phyloP scores from a whole-genome alignment of 495 filamentous ascomycete genomes.

The Tuber calosporum region DNA sequence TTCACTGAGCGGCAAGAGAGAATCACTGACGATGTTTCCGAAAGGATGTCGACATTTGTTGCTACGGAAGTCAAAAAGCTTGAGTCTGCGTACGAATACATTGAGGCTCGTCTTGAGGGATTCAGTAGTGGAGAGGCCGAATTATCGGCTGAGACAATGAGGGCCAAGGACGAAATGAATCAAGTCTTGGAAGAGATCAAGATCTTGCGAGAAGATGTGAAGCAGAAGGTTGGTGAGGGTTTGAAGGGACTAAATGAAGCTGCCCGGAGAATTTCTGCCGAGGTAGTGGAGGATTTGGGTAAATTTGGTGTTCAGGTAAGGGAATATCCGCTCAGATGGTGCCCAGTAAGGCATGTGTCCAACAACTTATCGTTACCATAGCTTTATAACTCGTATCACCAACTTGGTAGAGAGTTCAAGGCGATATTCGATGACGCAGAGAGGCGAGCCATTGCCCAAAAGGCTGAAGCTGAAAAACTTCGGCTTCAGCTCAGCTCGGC shows the following conservation, averaged over 20 bases:
- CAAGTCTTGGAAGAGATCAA: conserved; percentile 86
- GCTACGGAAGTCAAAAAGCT: conserved; percentile 62
- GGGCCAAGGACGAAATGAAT: conserved; percentile 82
- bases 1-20: conserved; percentile 64
- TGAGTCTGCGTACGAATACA: conserved; percentile 56
- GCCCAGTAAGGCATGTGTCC: conserved; percentile 3
- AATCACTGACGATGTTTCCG: conserved; percentile 59
- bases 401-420: conserved; percentile 85
- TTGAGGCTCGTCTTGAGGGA: conserved; percentile 57
- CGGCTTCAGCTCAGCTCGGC: conserved; percentile 62
- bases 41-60: conserved; percentile 66
- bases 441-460: conserved; percentile 66
- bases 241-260: conserved; percentile 75
- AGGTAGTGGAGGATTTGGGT: conserved; percentile 79
- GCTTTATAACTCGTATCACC: conserved; percentile 77
- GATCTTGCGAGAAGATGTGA: conserved; percentile 74
- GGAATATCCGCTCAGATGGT: background rate
- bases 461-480: conserved; percentile 64
- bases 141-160: conserved; percentile 59
- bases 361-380: conserved; percentile 29
- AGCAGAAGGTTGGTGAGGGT: conserved; percentile 74
- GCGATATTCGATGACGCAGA: conserved; percentile 71
- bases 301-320: conserved; percentile 67
- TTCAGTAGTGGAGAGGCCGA: conserved; percentile 61
- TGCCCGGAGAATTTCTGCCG: conserved; percentile 77